Conservation (phyloP, 2,329 filamentous ascomycete species). For the Chaetomiaceae sp. region DNA sequence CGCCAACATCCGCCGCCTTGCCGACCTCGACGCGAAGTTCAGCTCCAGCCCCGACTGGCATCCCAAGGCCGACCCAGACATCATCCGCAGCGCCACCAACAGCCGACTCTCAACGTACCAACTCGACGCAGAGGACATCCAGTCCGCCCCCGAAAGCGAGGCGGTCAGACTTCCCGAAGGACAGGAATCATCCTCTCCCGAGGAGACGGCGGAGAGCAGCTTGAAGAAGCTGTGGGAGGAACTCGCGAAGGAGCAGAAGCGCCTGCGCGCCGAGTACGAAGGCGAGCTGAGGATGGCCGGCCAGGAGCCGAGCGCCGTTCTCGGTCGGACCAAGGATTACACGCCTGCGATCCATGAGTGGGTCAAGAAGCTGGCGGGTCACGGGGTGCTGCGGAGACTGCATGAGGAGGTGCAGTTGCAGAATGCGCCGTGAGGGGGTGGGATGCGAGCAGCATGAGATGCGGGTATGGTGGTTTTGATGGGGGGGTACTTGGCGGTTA, state of each 20-base stretch:
- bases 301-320: not conserved
- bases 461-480: no score
- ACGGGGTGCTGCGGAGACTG: constrained; percentile 52
- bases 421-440: not conserved
- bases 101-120: constrained; percentile 8
- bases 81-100: constrained; percentile 1
- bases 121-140: constrained; percentile 12
- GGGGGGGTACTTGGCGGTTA: no score
- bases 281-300: constrained; percentile 39
- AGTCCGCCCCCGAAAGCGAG: not conserved
- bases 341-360: constrained; percentile 64
- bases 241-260: constrained; percentile 9
- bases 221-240: constrained; percentile 4
- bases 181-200: not conserved
- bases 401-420: constrained; percentile 15
- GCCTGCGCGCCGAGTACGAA: constrained; percentile 4
- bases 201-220: not conserved
- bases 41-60: constrained; percentile 1
- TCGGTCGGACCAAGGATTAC: constrained; percentile 60
- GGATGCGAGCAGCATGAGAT: not conserved
- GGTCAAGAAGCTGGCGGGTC: constrained; percentile 64
- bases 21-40: constrained; percentile 35
- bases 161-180: not conserved
- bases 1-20: constrained; percentile 38
- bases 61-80: not conserved